Evolutionary conservation across 1,284 basidiomycete species (phyloP).

Genomic region (Sanghuangporus baumii): DNA sequence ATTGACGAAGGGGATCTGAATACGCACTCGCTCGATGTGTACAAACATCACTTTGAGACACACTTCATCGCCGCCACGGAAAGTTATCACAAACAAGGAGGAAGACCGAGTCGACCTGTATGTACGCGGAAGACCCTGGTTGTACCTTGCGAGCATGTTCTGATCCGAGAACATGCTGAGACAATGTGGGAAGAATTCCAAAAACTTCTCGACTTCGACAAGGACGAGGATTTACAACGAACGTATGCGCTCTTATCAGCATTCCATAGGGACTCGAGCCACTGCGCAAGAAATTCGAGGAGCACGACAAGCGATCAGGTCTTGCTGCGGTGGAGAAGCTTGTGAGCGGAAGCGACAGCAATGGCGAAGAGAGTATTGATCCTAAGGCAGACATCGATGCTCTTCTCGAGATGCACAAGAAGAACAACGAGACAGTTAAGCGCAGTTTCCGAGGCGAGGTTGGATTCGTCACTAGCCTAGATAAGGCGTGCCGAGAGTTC

Average conservation of each 20-base stretch:
- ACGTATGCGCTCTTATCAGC: constrained; percentile 91
- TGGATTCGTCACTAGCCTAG: constrained; percentile 92
- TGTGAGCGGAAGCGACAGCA: constrained; percentile 36
- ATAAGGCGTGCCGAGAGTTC: constrained; percentile 95
- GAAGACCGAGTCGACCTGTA: constrained; percentile 92
- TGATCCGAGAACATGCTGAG: constrained; percentile 85
- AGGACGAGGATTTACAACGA: constrained; percentile 88
- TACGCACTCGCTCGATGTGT: constrained; percentile 93
- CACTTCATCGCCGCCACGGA: constrained; percentile 90
- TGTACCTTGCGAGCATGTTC: constrained; percentile 86
- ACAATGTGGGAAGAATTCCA: constrained; percentile 97
- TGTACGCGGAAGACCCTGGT: constrained; percentile 85
- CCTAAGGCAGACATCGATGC: constrained; percentile 95
- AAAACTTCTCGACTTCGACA: constrained; percentile 86
- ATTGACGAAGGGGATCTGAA: constrained; percentile 89
- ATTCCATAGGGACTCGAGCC: constrained; percentile 92
- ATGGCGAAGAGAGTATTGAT: constrained; percentile 61
- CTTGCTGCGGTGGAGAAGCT: constrained; percentile 81
- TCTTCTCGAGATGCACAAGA: constrained; percentile 85
- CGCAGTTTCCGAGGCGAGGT: constrained; percentile 92
- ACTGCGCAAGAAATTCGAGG: constrained; percentile 88
- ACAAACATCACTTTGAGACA: constrained; percentile 86
- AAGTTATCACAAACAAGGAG: constrained; percentile 86
- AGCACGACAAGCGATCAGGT: constrained; percentile 90
- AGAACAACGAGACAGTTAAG: constrained; percentile 88